Evolutionary conservation across 2,329 filamentous ascomycete genomes (phyloP).

Genomic region (Ascochyta clinopodiicola): DNA sequence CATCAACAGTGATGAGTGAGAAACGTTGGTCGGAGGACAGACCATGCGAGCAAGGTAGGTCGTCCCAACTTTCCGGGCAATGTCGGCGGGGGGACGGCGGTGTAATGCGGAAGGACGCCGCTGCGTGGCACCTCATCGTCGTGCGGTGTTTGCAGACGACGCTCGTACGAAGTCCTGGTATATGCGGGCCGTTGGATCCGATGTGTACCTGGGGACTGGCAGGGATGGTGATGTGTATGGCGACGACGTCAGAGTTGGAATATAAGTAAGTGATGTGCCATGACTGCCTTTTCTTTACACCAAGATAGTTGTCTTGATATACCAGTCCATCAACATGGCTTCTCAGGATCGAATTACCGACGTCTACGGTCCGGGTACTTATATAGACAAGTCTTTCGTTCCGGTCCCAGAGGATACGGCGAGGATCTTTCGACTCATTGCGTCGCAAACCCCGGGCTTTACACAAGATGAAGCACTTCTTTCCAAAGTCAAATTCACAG

Average conservation of each 20-base stretch:
- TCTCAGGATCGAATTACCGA: constrained; percentile 6
- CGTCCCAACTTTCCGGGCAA: background rate
- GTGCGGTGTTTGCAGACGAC: background rate
- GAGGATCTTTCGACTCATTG: constrained; percentile 50
- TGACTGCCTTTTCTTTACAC: too few species aligned
- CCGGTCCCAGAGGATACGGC: constrained; percentile 49
- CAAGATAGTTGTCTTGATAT: too few species aligned
- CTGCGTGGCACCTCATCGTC: constrained; percentile 2
- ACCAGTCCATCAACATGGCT: constrained; percentile 5
- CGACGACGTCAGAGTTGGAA: background rate
- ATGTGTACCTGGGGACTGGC: background rate
- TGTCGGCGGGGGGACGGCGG: background rate
- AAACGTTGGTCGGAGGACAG: background rate
- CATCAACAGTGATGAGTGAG: background rate
- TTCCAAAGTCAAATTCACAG: constrained; percentile 49
- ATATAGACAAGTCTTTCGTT: constrained; percentile 47
- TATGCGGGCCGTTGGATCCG: background rate
- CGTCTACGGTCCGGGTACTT: constrained; percentile 53
- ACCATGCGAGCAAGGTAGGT: background rate
- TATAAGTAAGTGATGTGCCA: constrained; percentile 1
- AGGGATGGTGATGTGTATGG: background rate
- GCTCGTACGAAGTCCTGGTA: constrained; percentile 9
- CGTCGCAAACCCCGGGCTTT: constrained; percentile 50
- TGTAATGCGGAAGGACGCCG: constrained; percentile 12
- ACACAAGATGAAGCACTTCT: constrained; percentile 44